Evolutionary conservation across 257 asterid species (phyloP).

Genomic region (Capsicum chinense): DNA sequence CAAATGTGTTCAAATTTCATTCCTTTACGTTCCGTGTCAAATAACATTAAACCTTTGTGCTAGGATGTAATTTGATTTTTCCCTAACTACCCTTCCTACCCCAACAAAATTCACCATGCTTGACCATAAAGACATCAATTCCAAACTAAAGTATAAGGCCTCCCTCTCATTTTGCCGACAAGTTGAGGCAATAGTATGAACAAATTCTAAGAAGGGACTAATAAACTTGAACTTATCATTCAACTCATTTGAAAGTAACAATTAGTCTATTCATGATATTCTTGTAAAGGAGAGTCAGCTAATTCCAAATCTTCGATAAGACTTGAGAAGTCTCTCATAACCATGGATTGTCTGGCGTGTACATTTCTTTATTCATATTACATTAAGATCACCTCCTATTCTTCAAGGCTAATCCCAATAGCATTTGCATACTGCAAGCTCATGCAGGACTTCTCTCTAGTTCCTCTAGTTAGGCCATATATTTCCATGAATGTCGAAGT

Average conservation of each 20-base stretch:
- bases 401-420: background rate
- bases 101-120: too few species aligned
- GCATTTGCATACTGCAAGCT: background rate
- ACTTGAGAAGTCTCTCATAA: background rate
- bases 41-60: too few species aligned
- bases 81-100: too few species aligned
- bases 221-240: background rate
- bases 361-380: constrained; percentile 4
- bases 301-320: background rate
- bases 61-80: too few species aligned
- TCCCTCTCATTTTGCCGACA: too few species aligned
- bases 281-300: background rate
- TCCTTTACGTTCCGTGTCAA: too few species aligned
- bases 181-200: too few species aligned
- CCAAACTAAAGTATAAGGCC: too few species aligned
- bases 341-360: background rate
- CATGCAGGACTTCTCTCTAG: background rate
- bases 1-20: too few species aligned
- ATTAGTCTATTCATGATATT: background rate
- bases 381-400: constrained; percentile 6
- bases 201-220: background rate
- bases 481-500: background rate
- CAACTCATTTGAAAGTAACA: constrained; percentile 12
- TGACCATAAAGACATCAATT: too few species aligned
- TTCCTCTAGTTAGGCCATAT: constrained; percentile 8